Conservation (phyloP, 805 yeast species). For the Wickerhamiella spandovensis region DNA sequence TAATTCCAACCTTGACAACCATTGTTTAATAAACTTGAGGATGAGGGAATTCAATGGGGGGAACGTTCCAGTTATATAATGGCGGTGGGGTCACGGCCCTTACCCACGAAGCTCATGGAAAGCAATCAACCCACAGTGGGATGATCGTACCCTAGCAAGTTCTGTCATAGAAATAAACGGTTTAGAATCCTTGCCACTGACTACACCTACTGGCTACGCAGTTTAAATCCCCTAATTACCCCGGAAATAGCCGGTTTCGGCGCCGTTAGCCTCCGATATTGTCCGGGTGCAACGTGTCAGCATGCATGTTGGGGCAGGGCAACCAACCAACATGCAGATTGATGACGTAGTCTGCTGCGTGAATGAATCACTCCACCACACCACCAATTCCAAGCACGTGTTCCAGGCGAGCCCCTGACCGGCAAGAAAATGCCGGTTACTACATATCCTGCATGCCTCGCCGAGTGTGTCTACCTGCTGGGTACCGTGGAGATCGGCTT, state of each 20-base stretch:
- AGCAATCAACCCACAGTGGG: background rate
- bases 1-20: constrained; percentile 65
- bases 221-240: background rate
- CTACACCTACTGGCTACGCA: background rate
- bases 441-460: background rate
- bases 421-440: background rate
- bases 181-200: no score
- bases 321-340: background rate
- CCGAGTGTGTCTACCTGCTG: background rate
- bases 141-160: background rate
- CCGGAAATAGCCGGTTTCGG: background rate
- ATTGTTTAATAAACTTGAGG: constrained; percentile 11
- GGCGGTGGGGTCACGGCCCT: background rate
- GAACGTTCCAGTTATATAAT: background rate
- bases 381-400: background rate
- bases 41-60: background rate
- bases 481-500: background rate
- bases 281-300: background rate
- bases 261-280: background rate
- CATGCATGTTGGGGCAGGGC: background rate
- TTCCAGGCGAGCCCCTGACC: background rate
- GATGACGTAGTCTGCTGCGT: background rate
- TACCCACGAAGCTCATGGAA: background rate
- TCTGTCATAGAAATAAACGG: background rate
- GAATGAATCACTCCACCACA: background rate